These are phyloP conservation scores for Podospora australis DNA, from an alignment of 495 filamentous ascomycete species.

Conservation along the genomic window DNA sequence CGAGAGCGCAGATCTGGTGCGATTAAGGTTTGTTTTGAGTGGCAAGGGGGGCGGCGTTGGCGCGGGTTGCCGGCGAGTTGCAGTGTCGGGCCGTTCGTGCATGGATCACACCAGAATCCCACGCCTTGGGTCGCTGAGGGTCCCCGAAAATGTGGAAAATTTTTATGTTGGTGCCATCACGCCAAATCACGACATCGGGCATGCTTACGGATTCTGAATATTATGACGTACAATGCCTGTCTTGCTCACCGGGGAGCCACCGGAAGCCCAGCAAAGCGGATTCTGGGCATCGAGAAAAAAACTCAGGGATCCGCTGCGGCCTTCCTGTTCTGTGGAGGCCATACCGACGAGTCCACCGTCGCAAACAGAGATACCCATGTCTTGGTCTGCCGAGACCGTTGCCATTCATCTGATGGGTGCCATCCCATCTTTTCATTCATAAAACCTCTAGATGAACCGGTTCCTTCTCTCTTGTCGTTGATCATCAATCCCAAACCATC, in stretches of 20 bases:
- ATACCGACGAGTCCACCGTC: not conserved
- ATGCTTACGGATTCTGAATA: not conserved
- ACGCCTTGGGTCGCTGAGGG: not conserved
- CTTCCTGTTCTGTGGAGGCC: not conserved
- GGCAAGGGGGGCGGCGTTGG: too few relatives aligned
- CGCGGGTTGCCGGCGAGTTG: too few relatives aligned
- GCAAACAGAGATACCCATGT: not conserved
- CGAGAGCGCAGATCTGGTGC: too few relatives aligned
- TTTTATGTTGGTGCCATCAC: conserved; percentile 3
- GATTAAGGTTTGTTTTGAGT: too few relatives aligned
- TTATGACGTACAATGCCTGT: conserved; percentile 2
- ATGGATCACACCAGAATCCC: too few relatives aligned
- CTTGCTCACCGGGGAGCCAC: not conserved
- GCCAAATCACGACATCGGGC: conserved; percentile 14
- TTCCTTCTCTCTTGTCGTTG: too few relatives aligned
- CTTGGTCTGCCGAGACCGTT: not conserved
- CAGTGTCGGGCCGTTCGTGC: too few relatives aligned
- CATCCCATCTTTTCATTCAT: too few relatives aligned
- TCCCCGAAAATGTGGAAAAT: conserved; percentile 5
- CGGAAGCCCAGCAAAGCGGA: not conserved
- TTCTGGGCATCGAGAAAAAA: not conserved
- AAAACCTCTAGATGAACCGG: too few relatives aligned
- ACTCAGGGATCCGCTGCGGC: conserved; percentile 6
- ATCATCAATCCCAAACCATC: not conserved
- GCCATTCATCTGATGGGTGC: too few relatives aligned